Evolutionary conservation across 768 basidiomycete species (phyloP).

Genomic region (Obba rivulosa): DNA sequence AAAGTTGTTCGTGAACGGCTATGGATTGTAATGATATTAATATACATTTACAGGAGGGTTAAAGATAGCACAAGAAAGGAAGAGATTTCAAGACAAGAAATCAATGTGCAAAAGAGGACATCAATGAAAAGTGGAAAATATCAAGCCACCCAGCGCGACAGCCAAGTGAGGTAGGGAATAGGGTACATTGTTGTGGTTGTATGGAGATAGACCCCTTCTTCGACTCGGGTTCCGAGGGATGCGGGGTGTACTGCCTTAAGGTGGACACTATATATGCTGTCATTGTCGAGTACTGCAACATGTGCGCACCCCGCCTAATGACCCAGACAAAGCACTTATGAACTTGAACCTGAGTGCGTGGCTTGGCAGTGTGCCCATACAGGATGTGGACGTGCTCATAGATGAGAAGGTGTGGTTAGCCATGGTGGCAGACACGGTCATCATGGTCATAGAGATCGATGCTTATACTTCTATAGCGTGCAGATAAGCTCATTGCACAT

Average conservation of each 20-base stretch:
- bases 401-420: conserved; percentile 60
- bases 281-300: conserved; percentile 68
- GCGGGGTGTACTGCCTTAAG: conserved; percentile 46
- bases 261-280: conserved; percentile 52
- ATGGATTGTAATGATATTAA: neutral
- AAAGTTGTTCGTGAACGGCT: conserved; percentile 18
- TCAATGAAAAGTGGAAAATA: too few species aligned
- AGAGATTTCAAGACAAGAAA: too few species aligned
- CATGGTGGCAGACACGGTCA: conserved; percentile 62
- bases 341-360: conserved; percentile 63
- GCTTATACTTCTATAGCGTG: conserved; percentile 64
- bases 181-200: too few species aligned
- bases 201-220: conserved; percentile 70
- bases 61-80: neutral
- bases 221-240: conserved; percentile 62
- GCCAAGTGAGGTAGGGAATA: too few species aligned
- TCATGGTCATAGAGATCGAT: conserved; percentile 79
- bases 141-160: too few species aligned
- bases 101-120: too few species aligned
- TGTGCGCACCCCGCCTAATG: conserved; percentile 64
- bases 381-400: conserved; percentile 52
- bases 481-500: conserved; percentile 63
- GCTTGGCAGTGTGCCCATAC: conserved; percentile 67
- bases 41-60: neutral
- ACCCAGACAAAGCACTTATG: conserved; percentile 60